Base-by-base conservation (phyloP, 208 protist species). In the Polymyxa betae region DNA sequence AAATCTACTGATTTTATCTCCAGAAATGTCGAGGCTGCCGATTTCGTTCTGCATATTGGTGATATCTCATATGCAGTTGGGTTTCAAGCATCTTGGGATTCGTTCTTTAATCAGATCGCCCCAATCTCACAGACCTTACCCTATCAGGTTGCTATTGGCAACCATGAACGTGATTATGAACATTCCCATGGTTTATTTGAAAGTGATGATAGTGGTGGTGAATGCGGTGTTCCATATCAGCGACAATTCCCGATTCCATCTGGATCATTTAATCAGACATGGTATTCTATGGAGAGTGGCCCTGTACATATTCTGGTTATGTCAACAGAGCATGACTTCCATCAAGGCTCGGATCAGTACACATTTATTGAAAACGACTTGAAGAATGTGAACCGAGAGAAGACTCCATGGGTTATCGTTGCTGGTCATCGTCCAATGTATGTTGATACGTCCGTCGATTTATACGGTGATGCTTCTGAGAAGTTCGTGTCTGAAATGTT, bases 371-470 rank as follows among this genome's bases (percentile, higher is more conserved):
- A 5, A 38, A 44, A 44, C 88, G 88, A 89, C n/a, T 32, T 89
- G 10, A 38, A 35, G 32, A 44, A 38, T 44, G 54, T 89, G 5
- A n/a, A 89, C 54, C 88, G 88, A 38, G 45, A 20, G 16, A 72
- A 89, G n/a, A 89, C 88, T 5, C 88, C 88, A 40, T 89, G 88
- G 46, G 5, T 89, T 5, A 77, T 89, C n/a, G 54, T 89, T 45
- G 54, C 54, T 16, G 88, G 88, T 1, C 88, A 89, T 89, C 88
- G 88, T 66, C 88, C 88, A 38, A 45, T 89, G 32, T 89, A 89
- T 66, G 46, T 72, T 12, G 54, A 72, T 45, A 72, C 32, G 16
- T 40, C 54, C 1, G 29, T 12, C 1, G 54, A 60, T 45, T 20
- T 77, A 38, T 60, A 49, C 44, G 88, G 88, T 20, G 49, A 60